Evolutionary conservation across 1,284 basidiomycete genomes (phyloP), one percentile per base, ranked within the genome.

Genomic region (Heliocybe sulcata): DNA sequence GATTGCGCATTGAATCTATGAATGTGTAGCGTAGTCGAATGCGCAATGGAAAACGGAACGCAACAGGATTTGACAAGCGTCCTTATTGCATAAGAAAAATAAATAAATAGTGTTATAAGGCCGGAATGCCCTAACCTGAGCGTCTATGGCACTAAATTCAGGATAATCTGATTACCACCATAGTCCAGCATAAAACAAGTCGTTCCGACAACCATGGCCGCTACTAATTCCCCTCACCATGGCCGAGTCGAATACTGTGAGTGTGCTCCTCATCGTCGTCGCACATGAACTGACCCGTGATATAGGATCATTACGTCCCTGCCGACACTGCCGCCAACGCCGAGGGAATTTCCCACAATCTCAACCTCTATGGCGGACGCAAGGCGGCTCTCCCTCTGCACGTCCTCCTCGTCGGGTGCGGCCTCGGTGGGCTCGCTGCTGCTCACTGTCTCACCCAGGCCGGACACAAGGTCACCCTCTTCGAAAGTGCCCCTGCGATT

Each of bases 381-480:
- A 42, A 42, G 38, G 68, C 74, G 19, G 38, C 69, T 1, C 65
- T 70, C 33, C 57, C 60, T 1, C 71, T 78, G 60, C 63, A 76
- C 64, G 64, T 75, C 65, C 61, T 77, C 59, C 63, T 79, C 59
- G 71, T 79, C 35, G 77, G 77, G 26, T 74, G 72, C 51, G 77
- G 77, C 10, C 67, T 79, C 38, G 77, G 75, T 33, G 77, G 77
- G 0, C 69, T 79, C 38, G 71, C 75, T 8, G 73, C 76, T 23
- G 73, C 76, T 0, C 69, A 73, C 61, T 67, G 71, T 42, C 68
- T 78, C 51, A 68, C 68, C 1, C 71, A 74, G 42, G 75, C 75
- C 2, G 76, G 77, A 0, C 77, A 79, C 65, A 64, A 65, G 19
- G 65, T 79, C 27, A 77, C 73, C 1, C 65, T 79, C 23, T 61